Evolutionary conservation across 768 basidiomycete species (phyloP).

Genomic region (Sporobolomyces phaffii): DNA sequence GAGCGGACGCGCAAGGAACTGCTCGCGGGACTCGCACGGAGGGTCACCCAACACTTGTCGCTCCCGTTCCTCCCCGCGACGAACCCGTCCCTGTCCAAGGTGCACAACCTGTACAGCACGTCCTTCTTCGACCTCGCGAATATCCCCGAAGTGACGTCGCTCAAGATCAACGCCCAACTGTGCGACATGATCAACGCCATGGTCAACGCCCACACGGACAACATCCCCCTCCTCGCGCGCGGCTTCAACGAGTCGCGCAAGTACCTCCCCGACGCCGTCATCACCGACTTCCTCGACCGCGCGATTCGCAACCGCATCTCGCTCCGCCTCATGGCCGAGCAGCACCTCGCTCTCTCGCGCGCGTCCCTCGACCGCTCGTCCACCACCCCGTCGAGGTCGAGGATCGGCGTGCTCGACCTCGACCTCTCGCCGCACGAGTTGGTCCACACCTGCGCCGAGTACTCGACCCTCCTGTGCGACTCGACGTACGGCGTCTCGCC

Average conservation of each 20-base stretch:
- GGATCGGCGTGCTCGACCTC: conserved; percentile 66
- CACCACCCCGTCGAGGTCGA: conserved; percentile 1
- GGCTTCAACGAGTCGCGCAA: conserved; percentile 81
- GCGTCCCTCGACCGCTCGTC: conserved; percentile 40
- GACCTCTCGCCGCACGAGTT: conserved; percentile 65
- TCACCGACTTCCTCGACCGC: conserved; percentile 71
- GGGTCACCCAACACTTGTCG: conserved; percentile 36
- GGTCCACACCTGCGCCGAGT: conserved; percentile 74
- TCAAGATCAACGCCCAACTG: conserved; percentile 66
- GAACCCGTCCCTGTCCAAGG: conserved; percentile 37
- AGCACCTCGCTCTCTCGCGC: conserved; percentile 76
- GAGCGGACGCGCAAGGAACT: conserved; percentile 37
- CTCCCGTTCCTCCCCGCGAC: conserved; percentile 40
- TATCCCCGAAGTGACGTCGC: conserved; percentile 50
- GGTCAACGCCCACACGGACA: conserved; percentile 72
- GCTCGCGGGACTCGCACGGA: conserved; percentile 32
- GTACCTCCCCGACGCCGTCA: conserved; percentile 75
- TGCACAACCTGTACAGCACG: conserved; percentile 38
- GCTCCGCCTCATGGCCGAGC: conserved; percentile 60
- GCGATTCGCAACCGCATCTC: conserved; percentile 82
- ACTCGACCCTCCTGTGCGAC: conserved; percentile 74
- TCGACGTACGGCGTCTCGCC: conserved; percentile 73
- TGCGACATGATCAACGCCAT: conserved; percentile 62
- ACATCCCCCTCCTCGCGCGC: conserved; percentile 84
- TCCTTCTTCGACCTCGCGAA: conserved; percentile 37